These are phyloP conservation scores for Saccharomyces hybrid DNA, from an alignment of 1,139 yeast genomes.

Conservation along the genomic window DNA sequence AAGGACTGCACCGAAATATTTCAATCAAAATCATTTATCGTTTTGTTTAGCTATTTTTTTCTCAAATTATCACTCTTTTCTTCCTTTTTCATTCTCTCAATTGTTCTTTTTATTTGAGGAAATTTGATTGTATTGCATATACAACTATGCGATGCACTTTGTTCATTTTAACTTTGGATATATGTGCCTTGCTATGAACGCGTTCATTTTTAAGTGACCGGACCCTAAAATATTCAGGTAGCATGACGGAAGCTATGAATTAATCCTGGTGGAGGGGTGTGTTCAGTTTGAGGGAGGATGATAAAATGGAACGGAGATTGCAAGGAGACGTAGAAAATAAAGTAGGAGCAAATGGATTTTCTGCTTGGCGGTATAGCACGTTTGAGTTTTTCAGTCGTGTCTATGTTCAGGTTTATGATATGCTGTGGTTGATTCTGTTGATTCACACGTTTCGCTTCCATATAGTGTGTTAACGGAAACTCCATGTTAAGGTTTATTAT, in stretches of 20 bases:
- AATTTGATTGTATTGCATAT: neutral
- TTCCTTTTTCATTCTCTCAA: neutral
- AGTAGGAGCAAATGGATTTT: neutral
- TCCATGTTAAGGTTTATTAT: slow-evolving; percentile 5
- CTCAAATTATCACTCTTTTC: neutral
- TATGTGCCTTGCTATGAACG: neutral
- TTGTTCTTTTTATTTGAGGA: neutral
- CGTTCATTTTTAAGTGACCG: neutral
- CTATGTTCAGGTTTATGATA: slow-evolving; percentile 12
- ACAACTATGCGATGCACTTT: neutral
- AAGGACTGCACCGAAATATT: neutral
- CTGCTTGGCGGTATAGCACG: slow-evolving; percentile 6
- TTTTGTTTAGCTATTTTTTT: neutral
- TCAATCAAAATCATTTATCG: neutral
- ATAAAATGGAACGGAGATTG: neutral
- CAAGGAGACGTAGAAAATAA: neutral
- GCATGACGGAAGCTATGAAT: neutral
- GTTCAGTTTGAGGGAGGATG: neutral
- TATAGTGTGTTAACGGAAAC: slow-evolving; percentile 18
- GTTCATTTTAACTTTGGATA: neutral
- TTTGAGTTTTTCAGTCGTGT: slow-evolving; percentile 19
- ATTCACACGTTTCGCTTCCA: slow-evolving; percentile 26
- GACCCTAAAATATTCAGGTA: neutral
- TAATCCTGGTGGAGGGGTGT: neutral
- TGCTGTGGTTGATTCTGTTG: slow-evolving; percentile 15